phyloP scores from a whole-genome alignment of 768 basidiomycete species.

The Naganishia kalamii region DNA sequence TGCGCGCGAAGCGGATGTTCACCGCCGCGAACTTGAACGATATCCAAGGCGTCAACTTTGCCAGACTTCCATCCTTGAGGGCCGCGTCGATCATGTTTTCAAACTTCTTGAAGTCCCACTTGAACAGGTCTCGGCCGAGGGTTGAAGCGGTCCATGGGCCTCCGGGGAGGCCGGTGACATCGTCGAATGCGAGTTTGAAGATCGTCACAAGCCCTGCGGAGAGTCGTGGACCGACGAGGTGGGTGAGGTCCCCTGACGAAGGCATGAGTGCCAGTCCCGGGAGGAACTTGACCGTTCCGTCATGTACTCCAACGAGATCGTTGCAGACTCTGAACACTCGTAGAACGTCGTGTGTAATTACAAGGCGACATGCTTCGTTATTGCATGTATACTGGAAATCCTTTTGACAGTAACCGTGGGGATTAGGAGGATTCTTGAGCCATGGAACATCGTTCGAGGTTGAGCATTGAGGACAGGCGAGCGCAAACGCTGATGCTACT shows the following conservation, averaged over 20 bases:
- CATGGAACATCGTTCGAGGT: background rate
- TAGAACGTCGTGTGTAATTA: slow-evolving; percentile 16
- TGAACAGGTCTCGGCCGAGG: background rate
- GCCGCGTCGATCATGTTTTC: background rate
- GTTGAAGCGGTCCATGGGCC: background rate
- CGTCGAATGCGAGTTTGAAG: background rate
- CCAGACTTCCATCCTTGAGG: background rate
- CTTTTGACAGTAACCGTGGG: slow-evolving; percentile 17
- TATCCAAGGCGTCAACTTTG: background rate
- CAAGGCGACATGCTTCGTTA: background rate
- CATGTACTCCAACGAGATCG: background rate
- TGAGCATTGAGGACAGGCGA: slow-evolving; percentile 15
- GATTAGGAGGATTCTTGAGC: background rate
- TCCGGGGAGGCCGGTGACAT: background rate
- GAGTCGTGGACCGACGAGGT: background rate
- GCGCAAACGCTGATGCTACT: background rate
- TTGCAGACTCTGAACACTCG: slow-evolving; percentile 5
- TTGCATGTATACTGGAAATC: slow-evolving; percentile 2
- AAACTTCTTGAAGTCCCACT: background rate
- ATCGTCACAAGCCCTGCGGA: background rate
- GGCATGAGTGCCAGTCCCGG: slow-evolving; percentile 19
- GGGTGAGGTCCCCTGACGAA: slow-evolving; percentile 2
- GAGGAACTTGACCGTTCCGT: background rate
- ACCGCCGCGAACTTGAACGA: background rate
- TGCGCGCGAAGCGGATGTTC: background rate